phyloP scores from a whole-genome alignment of 805 yeast genomes.

The Teunomyces atbi region DNA sequence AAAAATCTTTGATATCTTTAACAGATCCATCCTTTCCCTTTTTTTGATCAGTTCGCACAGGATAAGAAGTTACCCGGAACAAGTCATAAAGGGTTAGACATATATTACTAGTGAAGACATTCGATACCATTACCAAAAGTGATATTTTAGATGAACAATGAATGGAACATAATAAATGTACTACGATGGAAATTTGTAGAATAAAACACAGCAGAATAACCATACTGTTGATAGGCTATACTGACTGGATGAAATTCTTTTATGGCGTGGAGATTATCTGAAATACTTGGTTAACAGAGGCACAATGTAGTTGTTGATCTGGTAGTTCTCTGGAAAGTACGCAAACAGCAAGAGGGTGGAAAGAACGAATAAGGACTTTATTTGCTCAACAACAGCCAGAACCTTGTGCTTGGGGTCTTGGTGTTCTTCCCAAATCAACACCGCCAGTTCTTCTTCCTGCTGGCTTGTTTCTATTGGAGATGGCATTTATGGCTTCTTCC shows the following conservation, averaged over 20 bases:
- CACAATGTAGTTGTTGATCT: too few species aligned
- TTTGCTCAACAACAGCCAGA: constrained; percentile 26
- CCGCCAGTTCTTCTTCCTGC: constrained; percentile 31
- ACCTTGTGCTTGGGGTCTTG: constrained; percentile 19
- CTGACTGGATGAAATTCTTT: not conserved
- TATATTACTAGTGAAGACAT: not conserved
- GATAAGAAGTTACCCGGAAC: not conserved
- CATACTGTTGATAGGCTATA: not conserved
- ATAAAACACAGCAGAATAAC: not conserved
- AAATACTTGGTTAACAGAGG: too few species aligned
- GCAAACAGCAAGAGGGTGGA: too few species aligned
- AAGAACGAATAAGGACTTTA: not conserved
- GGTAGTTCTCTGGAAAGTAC: too few species aligned
- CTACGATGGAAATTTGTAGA: not conserved
- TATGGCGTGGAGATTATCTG: too few species aligned
- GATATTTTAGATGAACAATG: not conserved
- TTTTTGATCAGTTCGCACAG: not conserved
- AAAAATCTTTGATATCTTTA: not conserved
- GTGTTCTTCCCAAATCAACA: constrained; percentile 34
- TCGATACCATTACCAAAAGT: not conserved
- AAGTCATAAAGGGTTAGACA: not conserved
- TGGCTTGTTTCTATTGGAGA: constrained; percentile 24
- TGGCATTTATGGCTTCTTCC: constrained; percentile 31
- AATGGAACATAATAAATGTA: not conserved
- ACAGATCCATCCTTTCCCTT: not conserved